Conservation (phyloP, 345 rosid species). For the Angophora floribunda region DNA sequence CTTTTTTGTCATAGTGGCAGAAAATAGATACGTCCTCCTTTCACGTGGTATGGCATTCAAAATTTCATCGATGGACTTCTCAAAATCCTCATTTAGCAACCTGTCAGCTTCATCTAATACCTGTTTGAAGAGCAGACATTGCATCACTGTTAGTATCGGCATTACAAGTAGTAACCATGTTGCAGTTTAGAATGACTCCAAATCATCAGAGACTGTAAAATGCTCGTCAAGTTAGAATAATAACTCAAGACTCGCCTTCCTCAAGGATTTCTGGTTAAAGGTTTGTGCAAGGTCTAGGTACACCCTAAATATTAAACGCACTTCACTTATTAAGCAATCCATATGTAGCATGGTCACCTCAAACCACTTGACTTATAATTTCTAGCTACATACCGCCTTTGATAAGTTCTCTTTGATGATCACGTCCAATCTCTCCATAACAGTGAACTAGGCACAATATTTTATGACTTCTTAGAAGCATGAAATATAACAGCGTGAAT, state of each 20-base stretch:
- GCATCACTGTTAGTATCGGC: not conserved
- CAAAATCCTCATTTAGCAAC: slow-evolving; percentile 87
- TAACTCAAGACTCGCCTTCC: not conserved
- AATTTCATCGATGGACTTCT: slow-evolving; percentile 80
- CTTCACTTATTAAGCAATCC: not conserved
- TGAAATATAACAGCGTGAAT: not conserved
- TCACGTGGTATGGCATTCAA: slow-evolving; percentile 62
- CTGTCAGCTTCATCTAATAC: slow-evolving; percentile 97
- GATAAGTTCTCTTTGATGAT: not conserved
- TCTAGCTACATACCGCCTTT: not conserved
- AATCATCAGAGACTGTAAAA: not conserved
- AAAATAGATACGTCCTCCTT: slow-evolving; percentile 74
- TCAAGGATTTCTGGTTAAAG: not conserved
- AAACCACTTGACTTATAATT: not conserved
- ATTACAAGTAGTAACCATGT: not conserved
- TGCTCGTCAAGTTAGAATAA: not conserved
- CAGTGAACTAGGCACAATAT: not conserved
- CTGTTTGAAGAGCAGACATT: slow-evolving; percentile 22
- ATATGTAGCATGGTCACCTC: not conserved
- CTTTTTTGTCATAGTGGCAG: slow-evolving; percentile 99
- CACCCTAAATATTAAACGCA: not conserved
- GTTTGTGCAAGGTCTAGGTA: not conserved
- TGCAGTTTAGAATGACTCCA: not conserved
- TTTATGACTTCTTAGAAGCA: not conserved
- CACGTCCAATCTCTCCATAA: not conserved